These are phyloP conservation scores for Phoma herbarum DNA, from an alignment of 2,329 filamentous ascomycete genomes.

Conservation along the genomic window DNA sequence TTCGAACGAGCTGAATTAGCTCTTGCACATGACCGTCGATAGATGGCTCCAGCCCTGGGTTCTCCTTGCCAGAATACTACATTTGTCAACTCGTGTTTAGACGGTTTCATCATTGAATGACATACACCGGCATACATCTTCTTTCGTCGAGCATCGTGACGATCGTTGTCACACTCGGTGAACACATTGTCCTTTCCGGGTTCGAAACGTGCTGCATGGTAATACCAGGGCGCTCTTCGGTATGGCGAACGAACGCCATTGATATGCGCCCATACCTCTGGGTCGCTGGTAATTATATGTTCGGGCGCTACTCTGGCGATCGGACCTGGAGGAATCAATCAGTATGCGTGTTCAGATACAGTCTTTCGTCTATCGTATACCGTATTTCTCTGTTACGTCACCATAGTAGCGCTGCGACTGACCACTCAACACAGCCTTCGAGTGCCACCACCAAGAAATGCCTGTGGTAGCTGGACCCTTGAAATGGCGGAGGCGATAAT, in stretches of 20 bases:
- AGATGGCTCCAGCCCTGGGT: constrained; percentile 59
- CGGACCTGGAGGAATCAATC: constrained; percentile 41
- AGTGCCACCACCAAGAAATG: constrained; percentile 45
- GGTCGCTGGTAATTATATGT: constrained; percentile 59
- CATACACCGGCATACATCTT: constrained; percentile 61
- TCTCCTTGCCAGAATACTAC: constrained; percentile 65
- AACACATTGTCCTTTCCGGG: constrained; percentile 65
- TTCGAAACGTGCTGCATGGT: constrained; percentile 60
- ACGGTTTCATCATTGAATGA: background rate
- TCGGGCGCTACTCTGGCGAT: constrained; percentile 60
- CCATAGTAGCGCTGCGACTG: constrained; percentile 39
- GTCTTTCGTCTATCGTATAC: constrained; percentile 17
- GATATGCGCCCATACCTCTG: constrained; percentile 58
- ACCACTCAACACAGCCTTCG: constrained; percentile 40
- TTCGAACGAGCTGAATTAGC: constrained; percentile 60
- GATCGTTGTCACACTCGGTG: constrained; percentile 59
- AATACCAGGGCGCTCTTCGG: constrained; percentile 49
- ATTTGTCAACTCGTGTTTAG: constrained; percentile 12
- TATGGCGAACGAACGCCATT: constrained; percentile 54
- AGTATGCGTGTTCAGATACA: background rate
- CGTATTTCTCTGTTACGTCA: constrained; percentile 44
- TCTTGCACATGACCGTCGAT: constrained; percentile 60
- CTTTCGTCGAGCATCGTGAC: constrained; percentile 55
- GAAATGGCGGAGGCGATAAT: constrained; percentile 43
- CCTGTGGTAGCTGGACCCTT: constrained; percentile 43